phyloP scores from a whole-genome alignment of 2,329 filamentous ascomycete genomes.

The Neonectria coccinea region DNA sequence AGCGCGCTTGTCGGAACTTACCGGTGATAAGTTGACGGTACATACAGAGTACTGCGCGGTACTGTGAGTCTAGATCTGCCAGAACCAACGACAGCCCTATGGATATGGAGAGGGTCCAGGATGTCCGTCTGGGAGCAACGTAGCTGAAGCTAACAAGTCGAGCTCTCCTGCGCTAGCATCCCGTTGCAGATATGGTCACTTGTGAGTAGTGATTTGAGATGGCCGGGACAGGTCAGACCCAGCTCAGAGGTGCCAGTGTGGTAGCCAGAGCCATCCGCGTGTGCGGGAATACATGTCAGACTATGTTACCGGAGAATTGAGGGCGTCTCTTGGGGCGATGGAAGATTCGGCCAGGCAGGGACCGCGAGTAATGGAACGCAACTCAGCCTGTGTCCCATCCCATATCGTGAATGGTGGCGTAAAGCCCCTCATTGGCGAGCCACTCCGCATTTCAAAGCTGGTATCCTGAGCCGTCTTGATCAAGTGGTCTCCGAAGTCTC shows the following conservation, averaged over 20 bases:
- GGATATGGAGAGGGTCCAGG: background rate
- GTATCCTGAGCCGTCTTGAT: too few species aligned
- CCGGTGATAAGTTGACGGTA: background rate
- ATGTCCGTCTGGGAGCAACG: background rate
- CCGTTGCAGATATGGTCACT: background rate
- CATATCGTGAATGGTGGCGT: background rate
- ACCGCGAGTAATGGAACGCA: background rate
- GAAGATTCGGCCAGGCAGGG: background rate
- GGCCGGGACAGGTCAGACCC: background rate
- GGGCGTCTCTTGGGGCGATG: background rate
- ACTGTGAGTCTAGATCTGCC: background rate
- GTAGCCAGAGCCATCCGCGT: background rate
- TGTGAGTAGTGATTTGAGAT: too few species aligned
- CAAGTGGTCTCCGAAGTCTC: too few species aligned
- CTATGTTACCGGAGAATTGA: background rate
- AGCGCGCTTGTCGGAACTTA: constrained; percentile 4
- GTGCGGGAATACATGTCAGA: background rate
- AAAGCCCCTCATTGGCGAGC: constrained; percentile 1
- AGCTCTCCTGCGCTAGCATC: background rate
- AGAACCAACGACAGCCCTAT: constrained; percentile 11
- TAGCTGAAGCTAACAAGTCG: background rate
- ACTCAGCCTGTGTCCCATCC: background rate
- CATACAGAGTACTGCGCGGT: background rate
- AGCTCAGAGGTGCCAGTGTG: background rate
- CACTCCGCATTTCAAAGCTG: too few species aligned